Conservation (phyloP, 306 rosid genomes). For the Inga leiocalycina region DNA sequence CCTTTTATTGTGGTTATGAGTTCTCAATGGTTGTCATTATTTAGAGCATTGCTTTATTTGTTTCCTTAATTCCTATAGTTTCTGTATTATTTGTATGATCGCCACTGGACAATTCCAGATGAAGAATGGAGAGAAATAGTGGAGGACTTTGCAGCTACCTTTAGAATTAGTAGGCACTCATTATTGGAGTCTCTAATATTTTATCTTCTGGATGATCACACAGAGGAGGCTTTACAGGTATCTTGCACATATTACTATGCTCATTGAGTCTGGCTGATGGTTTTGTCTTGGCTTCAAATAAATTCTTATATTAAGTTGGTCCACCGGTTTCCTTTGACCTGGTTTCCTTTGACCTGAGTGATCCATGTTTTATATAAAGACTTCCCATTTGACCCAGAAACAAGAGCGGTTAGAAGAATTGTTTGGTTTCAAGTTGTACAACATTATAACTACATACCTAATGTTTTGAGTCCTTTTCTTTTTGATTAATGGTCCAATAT, state of each 20-base stretch:
- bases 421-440: constrained; percentile 7
- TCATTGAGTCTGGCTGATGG: constrained; percentile 17
- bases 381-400: constrained; percentile 18
- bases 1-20: constrained; percentile 6
- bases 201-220: constrained; percentile 85
- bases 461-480: not conserved
- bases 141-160: constrained; percentile 85
- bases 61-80: constrained; percentile 74
- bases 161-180: constrained; percentile 72
- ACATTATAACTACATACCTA: not conserved
- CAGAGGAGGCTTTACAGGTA: constrained; percentile 91
- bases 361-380: not conserved
- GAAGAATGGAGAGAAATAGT: constrained; percentile 76
- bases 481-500: constrained; percentile 12
- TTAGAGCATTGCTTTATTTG: constrained; percentile 6
- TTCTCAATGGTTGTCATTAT: constrained; percentile 28
- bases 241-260: constrained; percentile 26
- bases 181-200: constrained; percentile 80
- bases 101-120: constrained; percentile 88
- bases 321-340: constrained; percentile 8
- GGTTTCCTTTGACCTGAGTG: constrained; percentile 18
- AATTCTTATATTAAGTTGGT: constrained; percentile 21
- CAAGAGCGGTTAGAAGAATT: constrained; percentile 1
- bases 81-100: constrained; percentile 90
- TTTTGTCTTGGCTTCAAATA: constrained; percentile 10